Base-by-base conservation (phyloP, 2,329 filamentous ascomycete genomes). In the Xylariaceae sp. region DNA sequence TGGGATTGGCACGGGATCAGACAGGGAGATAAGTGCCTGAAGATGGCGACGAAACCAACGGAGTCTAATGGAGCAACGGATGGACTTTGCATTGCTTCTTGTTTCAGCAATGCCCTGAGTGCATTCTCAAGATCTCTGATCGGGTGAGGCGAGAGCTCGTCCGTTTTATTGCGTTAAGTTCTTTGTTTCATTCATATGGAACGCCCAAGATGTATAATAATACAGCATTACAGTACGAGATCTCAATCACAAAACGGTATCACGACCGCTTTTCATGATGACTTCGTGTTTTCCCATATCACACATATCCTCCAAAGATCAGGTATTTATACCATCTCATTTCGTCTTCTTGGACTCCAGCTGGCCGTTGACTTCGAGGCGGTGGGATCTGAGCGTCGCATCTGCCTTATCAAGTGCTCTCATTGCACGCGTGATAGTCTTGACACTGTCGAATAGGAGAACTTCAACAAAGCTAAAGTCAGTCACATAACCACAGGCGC, bases 401-500 rank as follows among this genome's bases (percentile, higher is more conserved):
- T 67, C 61, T 18, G 69, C 61, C 55, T 60, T 66, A 9, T 73
- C 70, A 15, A 72, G 58, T 10, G 65, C 65, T 42, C 58, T 64
- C 57, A 70, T 60, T 7, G 64, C 66, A 17, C 63, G 65, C 4
- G 63, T 67, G n/a, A 72, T 59, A 1, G 69, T 65, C 47, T 55
- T 65, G 5, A 67, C 51, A 48, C 71, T 73, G 18, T 69, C 65
- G 4, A 64, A 47, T 45, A 73, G 51, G 35, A 73, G 65, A 45
- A 69, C 71, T 72, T 59, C 11, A n/a, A 9, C 23, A 1, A 13
- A 37, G 7, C 47, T 10, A 10, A 18, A 15, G n/a, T 18, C 30
- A 18, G 15, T 44, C 6, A 30, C 23, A 30, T 30, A 30, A 30
- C 15, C 8, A 44, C 17, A 3, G 51, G 5, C 37, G 6, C 13